phyloP scores from a whole-genome alignment of 345 rosid genomes.

The Psidium guajava region DNA sequence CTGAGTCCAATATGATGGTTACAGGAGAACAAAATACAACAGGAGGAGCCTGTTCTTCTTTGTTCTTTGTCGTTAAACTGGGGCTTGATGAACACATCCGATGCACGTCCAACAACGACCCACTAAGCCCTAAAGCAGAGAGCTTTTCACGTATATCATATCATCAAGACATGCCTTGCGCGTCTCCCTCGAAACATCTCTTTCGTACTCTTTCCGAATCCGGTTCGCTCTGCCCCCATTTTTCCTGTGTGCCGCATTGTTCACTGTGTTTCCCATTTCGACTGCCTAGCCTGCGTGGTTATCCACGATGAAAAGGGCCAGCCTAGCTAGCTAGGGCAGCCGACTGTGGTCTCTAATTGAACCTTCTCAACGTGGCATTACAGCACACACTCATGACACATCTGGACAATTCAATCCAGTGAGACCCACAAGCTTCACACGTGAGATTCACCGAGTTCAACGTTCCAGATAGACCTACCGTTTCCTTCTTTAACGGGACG shows the following conservation, averaged over 20 bases:
- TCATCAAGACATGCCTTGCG: background rate
- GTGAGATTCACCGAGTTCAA: too few species aligned
- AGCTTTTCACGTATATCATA: background rate
- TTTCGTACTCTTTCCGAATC: background rate
- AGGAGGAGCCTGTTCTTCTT: background rate
- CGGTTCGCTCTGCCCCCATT: background rate
- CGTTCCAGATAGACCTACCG: too few species aligned
- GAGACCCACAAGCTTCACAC: too few species aligned
- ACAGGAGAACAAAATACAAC: background rate
- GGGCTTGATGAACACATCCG: background rate
- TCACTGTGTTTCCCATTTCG: background rate
- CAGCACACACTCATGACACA: too few species aligned
- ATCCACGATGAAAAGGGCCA: too few species aligned
- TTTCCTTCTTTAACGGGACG: background rate
- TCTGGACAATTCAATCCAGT: too few species aligned
- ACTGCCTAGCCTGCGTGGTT: too few species aligned
- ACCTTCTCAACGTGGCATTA: too few species aligned
- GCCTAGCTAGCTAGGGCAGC: too few species aligned
- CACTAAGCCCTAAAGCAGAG: background rate
- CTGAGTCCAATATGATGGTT: background rate
- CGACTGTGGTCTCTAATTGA: too few species aligned
- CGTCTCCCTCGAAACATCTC: background rate
- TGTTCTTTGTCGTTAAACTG: background rate
- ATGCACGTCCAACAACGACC: background rate
- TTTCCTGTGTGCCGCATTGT: background rate